A percentile compares a stretch with the other conserved stretches of the same genome.
Conservation (phyloP, 805 yeast species). For the Wickerhamiella cacticola region DNA sequence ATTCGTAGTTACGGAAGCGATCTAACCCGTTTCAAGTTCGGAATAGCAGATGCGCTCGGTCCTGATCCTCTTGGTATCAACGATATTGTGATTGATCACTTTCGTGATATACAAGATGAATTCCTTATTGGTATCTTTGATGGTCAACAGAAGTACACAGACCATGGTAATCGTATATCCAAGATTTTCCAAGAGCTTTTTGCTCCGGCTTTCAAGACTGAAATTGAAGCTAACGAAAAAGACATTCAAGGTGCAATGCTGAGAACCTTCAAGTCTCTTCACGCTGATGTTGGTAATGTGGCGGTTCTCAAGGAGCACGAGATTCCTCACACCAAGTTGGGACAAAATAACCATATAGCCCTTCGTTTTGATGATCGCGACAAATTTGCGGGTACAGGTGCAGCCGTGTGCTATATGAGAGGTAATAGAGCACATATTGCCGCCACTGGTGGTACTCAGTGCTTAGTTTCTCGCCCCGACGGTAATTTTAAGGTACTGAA, state of each 20-base stretch:
- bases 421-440: conserved; percentile 66
- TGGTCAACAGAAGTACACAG: conserved; percentile 44
- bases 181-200: conserved; percentile 60
- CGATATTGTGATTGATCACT: conserved; percentile 77
- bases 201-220: conserved; percentile 54
- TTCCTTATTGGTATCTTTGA: conserved; percentile 73
- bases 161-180: conserved; percentile 38
- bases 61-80: conserved; percentile 52
- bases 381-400: conserved; percentile 69
- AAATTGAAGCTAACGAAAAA: conserved; percentile 41
- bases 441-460: conserved; percentile 83
- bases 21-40: conserved; percentile 64
- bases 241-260: conserved; percentile 65
- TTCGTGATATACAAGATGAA: conserved; percentile 76
- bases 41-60: conserved; percentile 84
- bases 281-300: conserved; percentile 62
- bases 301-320: conserved; percentile 25
- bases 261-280: conserved; percentile 64
- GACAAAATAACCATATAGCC: not conserved
- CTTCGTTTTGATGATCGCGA: conserved; percentile 41
- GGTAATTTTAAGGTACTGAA: conserved; percentile 74
- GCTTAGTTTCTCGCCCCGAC: conserved; percentile 61
- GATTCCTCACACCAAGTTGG: conserved; percentile 15
- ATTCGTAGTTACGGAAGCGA: conserved; percentile 83
- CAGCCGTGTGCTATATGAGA: conserved; percentile 66